Conservation (phyloP, 495 filamentous ascomycete genomes). For the Oidiodendron maius region DNA sequence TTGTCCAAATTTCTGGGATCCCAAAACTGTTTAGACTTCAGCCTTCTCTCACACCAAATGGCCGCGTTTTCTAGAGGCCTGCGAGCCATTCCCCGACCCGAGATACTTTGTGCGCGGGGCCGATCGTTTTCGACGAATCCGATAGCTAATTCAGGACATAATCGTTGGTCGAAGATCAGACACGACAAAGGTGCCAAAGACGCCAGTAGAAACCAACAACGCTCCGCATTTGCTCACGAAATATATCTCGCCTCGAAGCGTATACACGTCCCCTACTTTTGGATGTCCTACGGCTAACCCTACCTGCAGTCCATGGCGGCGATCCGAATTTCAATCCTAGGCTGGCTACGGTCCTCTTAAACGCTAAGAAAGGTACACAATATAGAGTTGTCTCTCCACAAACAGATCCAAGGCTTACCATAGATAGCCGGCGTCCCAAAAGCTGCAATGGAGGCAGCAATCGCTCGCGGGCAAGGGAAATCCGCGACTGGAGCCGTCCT, state of each 20-base stretch:
- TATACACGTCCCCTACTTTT: constrained; percentile 8
- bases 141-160: constrained; percentile 63
- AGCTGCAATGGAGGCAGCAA: constrained; percentile 71
- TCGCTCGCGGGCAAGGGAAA: constrained; percentile 80
- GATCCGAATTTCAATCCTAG: constrained; percentile 68
- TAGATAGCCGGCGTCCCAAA: constrained; percentile 68
- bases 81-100: constrained; percentile 6
- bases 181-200: constrained; percentile 89
- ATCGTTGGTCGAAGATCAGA: constrained; percentile 89
- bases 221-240: constrained; percentile 39
- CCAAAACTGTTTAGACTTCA: too few relatives aligned
- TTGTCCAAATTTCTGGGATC: neutral
- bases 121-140: constrained; percentile 47
- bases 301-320: constrained; percentile 50
- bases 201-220: constrained; percentile 43
- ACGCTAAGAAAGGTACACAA: constrained; percentile 69
- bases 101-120: constrained; percentile 36
- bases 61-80: constrained; percentile 20
- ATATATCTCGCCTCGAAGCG: constrained; percentile 47
- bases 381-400: constrained; percentile 4
- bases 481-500: constrained; percentile 64
- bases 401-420: constrained; percentile 9
- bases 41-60: constrained; percentile 16
- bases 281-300: neutral
- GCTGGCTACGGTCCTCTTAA: constrained; percentile 61